Evolutionary conservation across 129 eudicot genomes (phyloP).

Genomic region (Flaveria bidentis): DNA sequence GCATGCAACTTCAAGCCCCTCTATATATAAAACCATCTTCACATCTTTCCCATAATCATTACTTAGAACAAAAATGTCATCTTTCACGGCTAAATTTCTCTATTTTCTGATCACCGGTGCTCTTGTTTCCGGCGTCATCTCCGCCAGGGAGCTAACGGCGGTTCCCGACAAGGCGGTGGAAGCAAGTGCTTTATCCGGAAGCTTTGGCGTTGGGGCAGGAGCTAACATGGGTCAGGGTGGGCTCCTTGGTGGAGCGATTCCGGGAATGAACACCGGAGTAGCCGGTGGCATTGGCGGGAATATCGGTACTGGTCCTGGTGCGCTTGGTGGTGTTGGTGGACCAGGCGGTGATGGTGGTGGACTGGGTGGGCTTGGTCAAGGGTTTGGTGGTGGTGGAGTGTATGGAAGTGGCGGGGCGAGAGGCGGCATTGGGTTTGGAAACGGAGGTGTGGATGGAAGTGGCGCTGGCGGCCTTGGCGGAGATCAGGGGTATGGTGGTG

Average conservation of each 20-base stretch:
- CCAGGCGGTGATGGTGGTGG: constrained; percentile 27
- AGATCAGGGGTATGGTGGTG: constrained; percentile 37
- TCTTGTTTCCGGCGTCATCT: constrained; percentile 35
- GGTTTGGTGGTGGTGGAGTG: constrained; percentile 39
- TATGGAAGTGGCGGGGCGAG: constrained; percentile 35
- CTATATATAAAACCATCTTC: constrained; percentile 34
- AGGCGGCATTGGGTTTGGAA: constrained; percentile 16
- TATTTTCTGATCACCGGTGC: constrained; percentile 34
- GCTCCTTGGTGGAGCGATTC: constrained; percentile 41
- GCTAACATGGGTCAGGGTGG: constrained; percentile 39
- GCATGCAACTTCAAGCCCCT: constrained; percentile 27
- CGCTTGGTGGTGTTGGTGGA: constrained; percentile 31
- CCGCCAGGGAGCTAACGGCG: constrained; percentile 33
- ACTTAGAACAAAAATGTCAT: constrained; percentile 35
- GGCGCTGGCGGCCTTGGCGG: constrained; percentile 10
- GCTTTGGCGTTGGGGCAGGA: constrained; percentile 36
- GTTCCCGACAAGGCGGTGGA: constrained; percentile 16
- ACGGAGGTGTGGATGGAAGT: constrained; percentile 28
- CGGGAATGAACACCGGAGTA: constrained; percentile 32
- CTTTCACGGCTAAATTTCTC: constrained; percentile 16
- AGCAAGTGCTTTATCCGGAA: constrained; percentile 40
- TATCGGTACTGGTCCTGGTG: constrained; percentile 41
- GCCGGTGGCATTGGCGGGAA: constrained; percentile 47
- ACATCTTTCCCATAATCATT: constrained; percentile 19
- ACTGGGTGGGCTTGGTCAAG: constrained; percentile 36